Evolutionary conservation across 2,329 filamentous ascomycete genomes (phyloP), one percentile per base, ranked within the genome.

Genomic region (Juglanconis juglandina): DNA sequence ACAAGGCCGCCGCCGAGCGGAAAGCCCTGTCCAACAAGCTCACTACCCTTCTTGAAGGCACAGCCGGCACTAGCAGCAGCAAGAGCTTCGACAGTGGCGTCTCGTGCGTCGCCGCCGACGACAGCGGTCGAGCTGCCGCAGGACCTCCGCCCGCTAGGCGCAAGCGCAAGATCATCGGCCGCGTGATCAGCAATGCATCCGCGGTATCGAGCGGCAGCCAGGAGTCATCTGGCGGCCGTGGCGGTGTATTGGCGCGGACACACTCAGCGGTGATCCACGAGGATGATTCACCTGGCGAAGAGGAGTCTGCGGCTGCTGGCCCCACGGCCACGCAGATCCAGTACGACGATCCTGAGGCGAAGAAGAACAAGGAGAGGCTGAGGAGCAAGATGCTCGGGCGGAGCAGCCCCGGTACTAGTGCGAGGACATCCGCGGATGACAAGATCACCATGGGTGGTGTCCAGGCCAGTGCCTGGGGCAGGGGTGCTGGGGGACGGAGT

Each of bases 111-210:
- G 37, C 62, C 48, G 39, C 57, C 53, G 17, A 53, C 24, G 46
- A 24, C 58, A 59, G 10, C 52, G 32, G 24, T 60, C 51, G 53
- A 46, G 63, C 68, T 63, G 60, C 60, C n/a, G 58, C 64, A 48
- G 59, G 41, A 46, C 53, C 56, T 49, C 54, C 59, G 14, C 48
- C 54, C 35, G 54, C 46, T 14, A 70, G 73, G 14, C 73, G 77
- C 1, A 75, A 77, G 55, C 79, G 82, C 10, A 76, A 79, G 57
- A 81, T 87, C 59, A 73, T 87, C 3, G 85, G 85, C 5, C 81
- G 85, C 10, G 85, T 82, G 3, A 71, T 82, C 34, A 86, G 83
- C 72, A 86, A 86, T 66, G 77, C 77, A 3, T 87, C 83, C 2
- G 79, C 78, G 1, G 75, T 75, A 5, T 84, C 81, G 56, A 80